These are phyloP conservation scores for Przewalskia tangutica DNA, from an alignment of 257 asterid species.

Conservation along the genomic window DNA sequence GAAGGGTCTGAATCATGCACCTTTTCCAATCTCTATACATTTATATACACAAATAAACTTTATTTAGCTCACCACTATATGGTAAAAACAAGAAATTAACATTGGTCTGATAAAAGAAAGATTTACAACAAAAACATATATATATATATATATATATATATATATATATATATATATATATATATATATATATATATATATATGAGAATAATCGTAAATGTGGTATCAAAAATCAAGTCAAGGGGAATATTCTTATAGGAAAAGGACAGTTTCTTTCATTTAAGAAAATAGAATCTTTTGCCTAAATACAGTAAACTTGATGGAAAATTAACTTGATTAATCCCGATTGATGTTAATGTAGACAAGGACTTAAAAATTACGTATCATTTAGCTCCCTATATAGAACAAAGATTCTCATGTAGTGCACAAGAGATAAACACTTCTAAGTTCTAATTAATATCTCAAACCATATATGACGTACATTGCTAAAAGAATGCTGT, in stretches of 20 bases:
- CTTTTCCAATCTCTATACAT: slow-evolving; percentile 62
- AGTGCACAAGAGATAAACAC: neutral
- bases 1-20: slow-evolving; percentile 57
- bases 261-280: neutral
- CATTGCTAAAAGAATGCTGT: neutral
- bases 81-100: neutral
- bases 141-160: no score
- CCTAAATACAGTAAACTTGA: neutral
- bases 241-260: neutral
- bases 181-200: no score
- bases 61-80: neutral
- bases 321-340: neutral
- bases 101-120: no score
- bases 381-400: no score
- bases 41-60: neutral
- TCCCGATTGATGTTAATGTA: no score
- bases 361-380: no score
- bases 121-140: neutral
- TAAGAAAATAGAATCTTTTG: neutral
- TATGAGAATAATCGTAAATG: no score
- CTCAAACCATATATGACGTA: neutral
- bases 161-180: no score
- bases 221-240: neutral
- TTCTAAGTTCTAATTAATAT: neutral
- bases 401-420: no score